These are phyloP conservation scores for Periglandula ipomoeae DNA, from an alignment of 2,329 filamentous ascomycete species.

Conservation along the genomic window DNA sequence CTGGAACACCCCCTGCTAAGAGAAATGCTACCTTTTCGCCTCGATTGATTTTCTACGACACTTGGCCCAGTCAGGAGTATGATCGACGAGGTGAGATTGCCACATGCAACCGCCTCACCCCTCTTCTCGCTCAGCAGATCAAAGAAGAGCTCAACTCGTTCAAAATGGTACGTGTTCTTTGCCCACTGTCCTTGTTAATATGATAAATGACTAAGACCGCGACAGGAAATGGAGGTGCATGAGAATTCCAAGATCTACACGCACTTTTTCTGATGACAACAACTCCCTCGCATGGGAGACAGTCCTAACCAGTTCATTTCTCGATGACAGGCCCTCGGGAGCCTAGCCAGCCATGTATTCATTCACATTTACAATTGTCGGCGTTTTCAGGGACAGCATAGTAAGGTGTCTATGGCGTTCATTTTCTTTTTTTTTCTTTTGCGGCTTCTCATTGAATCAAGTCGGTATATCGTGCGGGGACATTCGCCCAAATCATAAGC, in stretches of 20 bases:
- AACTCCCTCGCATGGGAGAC: conserved; percentile 12
- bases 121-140: conserved; percentile 96
- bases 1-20: conserved; percentile 66
- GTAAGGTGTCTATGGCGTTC: conserved; percentile 49
- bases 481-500: conserved; percentile 27
- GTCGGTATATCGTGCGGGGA: conserved; percentile 21
- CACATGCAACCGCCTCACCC: conserved; percentile 94
- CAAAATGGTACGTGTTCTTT: conserved; percentile 59
- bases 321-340: conserved; percentile 15
- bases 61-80: conserved; percentile 92
- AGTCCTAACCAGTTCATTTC: conserved; percentile 19
- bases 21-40: conserved; percentile 74
- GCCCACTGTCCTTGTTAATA: background rate
- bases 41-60: conserved; percentile 89
- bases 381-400: conserved; percentile 49
- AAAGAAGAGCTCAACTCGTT: conserved; percentile 99
- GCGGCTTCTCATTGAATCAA: background rate
- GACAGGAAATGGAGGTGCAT: conserved; percentile 98
- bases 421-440: conserved; percentile 21
- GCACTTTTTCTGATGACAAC: conserved; percentile 84
- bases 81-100: conserved; percentile 93
- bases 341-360: conserved; percentile 38
- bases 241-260: conserved; percentile 99
- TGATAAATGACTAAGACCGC: no score
- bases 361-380: conserved; percentile 36